Evolutionary conservation across 306 rosid genomes (phyloP), one percentile per base, ranked within the genome.

Genomic region (Phaseolus lunatus): DNA sequence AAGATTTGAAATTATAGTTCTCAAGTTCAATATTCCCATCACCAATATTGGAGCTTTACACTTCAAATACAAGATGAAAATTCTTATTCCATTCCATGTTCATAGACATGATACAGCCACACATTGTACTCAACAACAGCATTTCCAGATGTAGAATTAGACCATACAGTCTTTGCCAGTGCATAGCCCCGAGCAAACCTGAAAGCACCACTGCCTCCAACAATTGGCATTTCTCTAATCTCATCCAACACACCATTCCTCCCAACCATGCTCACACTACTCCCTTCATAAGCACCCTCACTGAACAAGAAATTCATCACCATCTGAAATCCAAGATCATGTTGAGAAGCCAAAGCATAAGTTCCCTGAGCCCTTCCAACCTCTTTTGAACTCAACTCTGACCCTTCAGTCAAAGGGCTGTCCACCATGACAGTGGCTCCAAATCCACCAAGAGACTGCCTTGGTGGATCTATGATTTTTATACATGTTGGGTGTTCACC

Each of bases 401-500:
- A 22, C 12, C 29, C 77, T 15, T 68, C 72, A 0, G 84, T 75
- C 58, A 81, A 27, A 1, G 22, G 59, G 9, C 75, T 81, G 41
- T 81, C 85, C 85, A 81, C 75, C 81, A 81, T 49, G 41, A 75
- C 75, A 13, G 50, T 81, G 29, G 72, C 15, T 24, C 84, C 84
- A 2, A 81, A 37, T 0, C 80, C 65, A 15, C 10, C 3, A 0
- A 18, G 13, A 6, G 74, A 2, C 2, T 1, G 3, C 0, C 9
- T 45, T 1, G 52, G 0, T n/a, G 85, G 77, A 1, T 75, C 31
- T 6, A 75, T 81, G 2, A 81, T 68, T 59, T 58, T 15, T 2
- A 81, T 50, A 58, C 18, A 48, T 57, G 24, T 68, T 49, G 44
- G 44, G 3, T 39, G 12, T 2, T 81, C 2, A 0, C 81, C 85